phyloP scores from a whole-genome alignment of 768 basidiomycete genomes.

The Russula brevipes region DNA sequence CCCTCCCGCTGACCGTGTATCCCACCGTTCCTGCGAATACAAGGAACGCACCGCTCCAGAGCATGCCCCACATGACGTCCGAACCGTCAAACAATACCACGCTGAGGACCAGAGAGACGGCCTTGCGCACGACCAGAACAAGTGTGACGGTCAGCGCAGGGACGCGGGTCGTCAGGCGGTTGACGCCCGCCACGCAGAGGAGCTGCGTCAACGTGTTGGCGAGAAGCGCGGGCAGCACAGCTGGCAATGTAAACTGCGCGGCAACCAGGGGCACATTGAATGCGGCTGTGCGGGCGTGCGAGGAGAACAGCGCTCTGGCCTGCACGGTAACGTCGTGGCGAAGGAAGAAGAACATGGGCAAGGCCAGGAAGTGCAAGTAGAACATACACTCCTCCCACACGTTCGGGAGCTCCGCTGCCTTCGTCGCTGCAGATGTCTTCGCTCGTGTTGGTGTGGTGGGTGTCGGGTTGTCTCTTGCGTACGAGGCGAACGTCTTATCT shows the following conservation, averaged over 20 bases:
- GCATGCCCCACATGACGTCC: conserved; percentile 34
- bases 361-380: conserved; percentile 76
- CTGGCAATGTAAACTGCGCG: conserved; percentile 46
- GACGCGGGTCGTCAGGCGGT: conserved; percentile 75
- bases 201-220: conserved; percentile 82
- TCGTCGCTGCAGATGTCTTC: conserved; percentile 9
- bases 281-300: neutral
- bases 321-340: conserved; percentile 48
- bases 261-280: conserved; percentile 26
- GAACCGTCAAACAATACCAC: conserved; percentile 45
- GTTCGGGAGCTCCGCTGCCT: conserved; percentile 5
- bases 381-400: conserved; percentile 89
- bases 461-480: conserved; percentile 31
- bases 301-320: conserved; percentile 34
- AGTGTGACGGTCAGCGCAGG: conserved; percentile 73
- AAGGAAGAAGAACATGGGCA: conserved; percentile 71
- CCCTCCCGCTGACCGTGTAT: conserved; percentile 46
- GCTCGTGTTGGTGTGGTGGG: conserved; percentile 13
- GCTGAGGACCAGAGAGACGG: conserved; percentile 69
- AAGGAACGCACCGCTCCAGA: conserved; percentile 66
- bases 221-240: conserved; percentile 55
- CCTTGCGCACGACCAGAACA: conserved; percentile 76
- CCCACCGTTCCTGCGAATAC: conserved; percentile 68
- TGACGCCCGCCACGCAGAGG: conserved; percentile 80
- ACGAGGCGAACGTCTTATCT: conserved; percentile 66